phyloP scores from a whole-genome alignment of 352 stramenopile species.

The Phytophthora palmivora region DNA sequence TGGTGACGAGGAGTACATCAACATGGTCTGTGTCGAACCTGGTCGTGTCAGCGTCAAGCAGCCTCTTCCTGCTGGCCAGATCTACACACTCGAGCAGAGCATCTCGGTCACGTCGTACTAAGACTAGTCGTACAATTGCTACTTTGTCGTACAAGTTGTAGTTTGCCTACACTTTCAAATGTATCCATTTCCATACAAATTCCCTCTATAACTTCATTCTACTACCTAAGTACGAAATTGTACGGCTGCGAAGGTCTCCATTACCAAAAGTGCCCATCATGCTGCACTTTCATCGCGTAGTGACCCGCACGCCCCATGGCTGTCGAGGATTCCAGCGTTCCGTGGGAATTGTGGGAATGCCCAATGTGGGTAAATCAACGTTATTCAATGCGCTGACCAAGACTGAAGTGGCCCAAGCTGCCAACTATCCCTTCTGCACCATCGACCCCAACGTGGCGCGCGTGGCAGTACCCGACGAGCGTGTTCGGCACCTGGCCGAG shows the following conservation, averaged over 20 bases:
- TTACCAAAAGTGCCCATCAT: constrained; percentile 21
- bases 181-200: constrained; percentile 27
- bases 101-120: constrained; percentile 32
- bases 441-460: constrained; percentile 88
- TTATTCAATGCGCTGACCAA: constrained; percentile 91
- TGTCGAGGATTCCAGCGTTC: constrained; percentile 76
- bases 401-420: constrained; percentile 83
- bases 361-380: constrained; percentile 90
- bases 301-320: constrained; percentile 9
- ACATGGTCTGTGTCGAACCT: constrained; percentile 96
- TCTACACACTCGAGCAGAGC: constrained; percentile 49
- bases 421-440: constrained; percentile 92
- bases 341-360: constrained; percentile 90
- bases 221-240: constrained; percentile 7
- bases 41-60: constrained; percentile 71
- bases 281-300: constrained; percentile 23
- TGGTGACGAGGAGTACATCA: constrained; percentile 93
- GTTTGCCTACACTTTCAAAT: constrained; percentile 1
- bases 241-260: constrained; percentile 14
- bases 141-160: neutral
- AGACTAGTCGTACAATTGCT: neutral
- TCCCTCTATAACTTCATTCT: neutral
- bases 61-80: constrained; percentile 51
- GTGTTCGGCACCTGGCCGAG: constrained; percentile 65
- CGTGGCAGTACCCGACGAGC: constrained; percentile 74